A percentile compares a stretch with the other conserved stretches of the same genome.
Evolutionary conservation across 441 rosid genomes (phyloP).

Genomic region (Daphne laureola): DNA sequence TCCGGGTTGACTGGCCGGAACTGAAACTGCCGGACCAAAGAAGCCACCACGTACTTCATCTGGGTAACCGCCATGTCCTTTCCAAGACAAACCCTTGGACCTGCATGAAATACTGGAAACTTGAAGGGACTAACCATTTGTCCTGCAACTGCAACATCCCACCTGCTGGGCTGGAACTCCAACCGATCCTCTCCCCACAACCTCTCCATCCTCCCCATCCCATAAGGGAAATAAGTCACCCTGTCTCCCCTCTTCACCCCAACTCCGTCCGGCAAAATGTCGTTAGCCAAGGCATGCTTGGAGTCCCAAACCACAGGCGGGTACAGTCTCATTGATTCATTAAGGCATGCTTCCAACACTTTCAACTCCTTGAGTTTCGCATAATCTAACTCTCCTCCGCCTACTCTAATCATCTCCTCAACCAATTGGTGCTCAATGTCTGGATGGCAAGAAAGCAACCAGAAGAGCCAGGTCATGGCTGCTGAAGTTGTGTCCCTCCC

Average conservation of each 20-base stretch:
- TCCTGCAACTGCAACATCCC: slow-evolving; percentile 27
- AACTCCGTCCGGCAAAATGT: slow-evolving; percentile 44
- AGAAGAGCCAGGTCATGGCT: slow-evolving; percentile 52
- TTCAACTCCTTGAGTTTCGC: slow-evolving; percentile 37
- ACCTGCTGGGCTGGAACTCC: slow-evolving; percentile 44
- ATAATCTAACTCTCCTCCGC: slow-evolving; percentile 19
- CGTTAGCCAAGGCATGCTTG: slow-evolving; percentile 34
- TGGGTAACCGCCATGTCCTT: slow-evolving; percentile 54
- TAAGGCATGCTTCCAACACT: slow-evolving; percentile 32
- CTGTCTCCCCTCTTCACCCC: slow-evolving; percentile 32
- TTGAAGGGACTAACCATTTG: slow-evolving; percentile 30
- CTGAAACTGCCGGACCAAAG: slow-evolving; percentile 38
- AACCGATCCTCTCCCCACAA: slow-evolving; percentile 47
- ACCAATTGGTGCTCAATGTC: slow-evolving; percentile 22
- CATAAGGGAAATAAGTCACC: slow-evolving; percentile 41
- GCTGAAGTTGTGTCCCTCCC: slow-evolving; percentile 57
- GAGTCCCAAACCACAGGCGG: slow-evolving; percentile 61
- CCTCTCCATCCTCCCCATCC: slow-evolving; percentile 52
- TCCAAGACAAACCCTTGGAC: slow-evolving; percentile 58
- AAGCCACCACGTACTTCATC: slow-evolving; percentile 54
- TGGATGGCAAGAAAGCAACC: slow-evolving; percentile 31
- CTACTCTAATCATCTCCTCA: slow-evolving; percentile 15
- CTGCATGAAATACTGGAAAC: slow-evolving; percentile 60
- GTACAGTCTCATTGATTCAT: slow-evolving; percentile 48
- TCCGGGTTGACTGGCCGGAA: slow-evolving; percentile 30